phyloP scores from a whole-genome alignment of 495 filamentous ascomycete genomes.

The Podospora bellae-mahoneyi region DNA sequence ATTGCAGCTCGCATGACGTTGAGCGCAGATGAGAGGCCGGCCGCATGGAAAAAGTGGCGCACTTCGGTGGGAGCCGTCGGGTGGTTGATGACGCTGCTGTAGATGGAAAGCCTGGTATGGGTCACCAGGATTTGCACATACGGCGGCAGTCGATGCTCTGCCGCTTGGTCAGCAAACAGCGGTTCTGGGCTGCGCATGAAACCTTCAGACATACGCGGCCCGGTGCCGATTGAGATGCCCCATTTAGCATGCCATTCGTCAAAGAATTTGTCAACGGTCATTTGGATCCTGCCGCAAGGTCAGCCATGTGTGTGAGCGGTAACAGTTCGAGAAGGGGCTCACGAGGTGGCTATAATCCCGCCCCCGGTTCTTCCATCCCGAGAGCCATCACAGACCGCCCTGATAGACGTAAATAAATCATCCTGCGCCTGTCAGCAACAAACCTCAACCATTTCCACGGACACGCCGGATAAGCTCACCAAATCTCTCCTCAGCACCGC shows the following conservation, averaged over 20 bases:
- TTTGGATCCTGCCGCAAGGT: slow-evolving; percentile 47
- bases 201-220: slow-evolving; percentile 41
- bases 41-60: slow-evolving; percentile 66
- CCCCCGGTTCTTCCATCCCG: slow-evolving; percentile 46
- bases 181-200: neutral
- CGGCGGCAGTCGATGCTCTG: slow-evolving; percentile 61
- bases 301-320: neutral
- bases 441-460: neutral
- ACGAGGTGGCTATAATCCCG: slow-evolving; percentile 55
- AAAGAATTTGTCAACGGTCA: slow-evolving; percentile 60
- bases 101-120: slow-evolving; percentile 68
- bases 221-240: slow-evolving; percentile 57
- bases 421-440: slow-evolving; percentile 43
- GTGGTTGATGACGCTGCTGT: slow-evolving; percentile 70
- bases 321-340: slow-evolving; percentile 23
- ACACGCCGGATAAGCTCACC: slow-evolving; percentile 38
- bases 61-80: slow-evolving; percentile 66
- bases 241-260: slow-evolving; percentile 60
- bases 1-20: slow-evolving; percentile 73
- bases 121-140: slow-evolving; percentile 74
- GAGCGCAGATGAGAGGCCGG: slow-evolving; percentile 63
- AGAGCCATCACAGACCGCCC: slow-evolving; percentile 58
- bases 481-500: slow-evolving; percentile 64
- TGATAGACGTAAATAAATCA: slow-evolving; percentile 56
- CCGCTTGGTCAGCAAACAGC: slow-evolving; percentile 4